Evolutionary conservation across 495 filamentous ascomycete species (phyloP), one percentile per base, ranked within the genome.

Genomic region (Aspergillus campestris): DNA sequence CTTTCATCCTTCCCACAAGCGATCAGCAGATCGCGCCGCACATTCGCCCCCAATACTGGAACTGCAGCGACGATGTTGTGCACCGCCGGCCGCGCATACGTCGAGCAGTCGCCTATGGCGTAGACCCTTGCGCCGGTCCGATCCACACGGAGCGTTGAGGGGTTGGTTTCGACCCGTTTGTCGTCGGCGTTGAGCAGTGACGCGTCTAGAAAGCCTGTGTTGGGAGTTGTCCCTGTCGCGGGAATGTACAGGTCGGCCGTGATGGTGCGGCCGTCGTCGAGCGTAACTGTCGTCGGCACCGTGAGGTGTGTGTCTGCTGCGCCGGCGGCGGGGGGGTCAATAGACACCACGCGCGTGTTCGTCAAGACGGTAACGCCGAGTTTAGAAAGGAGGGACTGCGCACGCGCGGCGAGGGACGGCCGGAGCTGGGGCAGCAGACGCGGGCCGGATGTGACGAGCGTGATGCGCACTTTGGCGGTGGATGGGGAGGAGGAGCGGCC

Each of bases 191-290:
- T 48, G 3, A 71, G 66, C 1, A 76, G 60, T 4, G 49, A 33
- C 5, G 27, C 38, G 5, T 65, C 52, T 0, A 78, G 18, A 47
- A 69, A 77, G 0, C 42, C 43, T 0, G 74, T 69, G 46, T 77
- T 77, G 1, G 74, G 70, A 6, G 8, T 56, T 7, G 64, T 60
- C 7, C 73, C 74, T 8, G 57, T 60, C 11, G 72, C 71, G 7
- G 71, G 70, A 43, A 79, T 72, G 48, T 70, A 78, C 4, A 75
- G 33, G 49, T 79, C 75, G 1, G 63, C 62, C 6, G 59, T 41
- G 7, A 71, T 44, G 6, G 58, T 62, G 24, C 59, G 32, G 3
- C 70, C 73, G 45, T 71, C 34, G 31, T 53, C 45, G 1, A 75
- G 55, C 0, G 47, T 58, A 0, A 78, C 33, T 0, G 46, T 59